Conservation (phyloP, 2,329 filamentous ascomycete genomes). For the Penicillium sp. region DNA sequence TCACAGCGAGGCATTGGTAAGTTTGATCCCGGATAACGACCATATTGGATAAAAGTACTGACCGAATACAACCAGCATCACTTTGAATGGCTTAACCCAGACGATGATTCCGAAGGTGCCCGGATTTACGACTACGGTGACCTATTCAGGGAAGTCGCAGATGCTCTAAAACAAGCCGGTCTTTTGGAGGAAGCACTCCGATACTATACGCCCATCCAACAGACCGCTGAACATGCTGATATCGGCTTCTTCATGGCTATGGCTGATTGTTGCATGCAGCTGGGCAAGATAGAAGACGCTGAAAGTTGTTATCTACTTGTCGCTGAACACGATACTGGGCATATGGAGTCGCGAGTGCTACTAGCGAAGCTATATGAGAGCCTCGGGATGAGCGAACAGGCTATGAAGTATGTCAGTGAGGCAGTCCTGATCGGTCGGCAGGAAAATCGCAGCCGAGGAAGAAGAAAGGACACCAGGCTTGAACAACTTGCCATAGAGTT, state of each 20-base stretch:
- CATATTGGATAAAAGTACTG: conserved; percentile 11
- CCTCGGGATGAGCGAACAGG: conserved; percentile 69
- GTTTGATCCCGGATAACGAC: conserved; percentile 24
- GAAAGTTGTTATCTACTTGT: conserved; percentile 75
- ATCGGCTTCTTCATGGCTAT: conserved; percentile 51
- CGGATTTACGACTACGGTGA: conserved; percentile 68
- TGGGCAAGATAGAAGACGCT: conserved; percentile 64
- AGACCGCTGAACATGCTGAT: conserved; percentile 48
- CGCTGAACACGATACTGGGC: conserved; percentile 67
- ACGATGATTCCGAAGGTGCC: conserved; percentile 51
- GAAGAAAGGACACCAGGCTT: conserved; percentile 38
- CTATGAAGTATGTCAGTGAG: conserved; percentile 73
- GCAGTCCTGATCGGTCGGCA: conserved; percentile 63
- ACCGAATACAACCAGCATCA: conserved; percentile 52
- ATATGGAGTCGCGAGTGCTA: conserved; percentile 73
- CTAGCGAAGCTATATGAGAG: conserved; percentile 83
- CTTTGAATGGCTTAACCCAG: conserved; percentile 67
- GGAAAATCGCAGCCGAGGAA: conserved; percentile 32
- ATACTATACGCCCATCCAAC: conserved; percentile 56
- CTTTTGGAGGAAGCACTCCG: conserved; percentile 55
- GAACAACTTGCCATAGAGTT: conserved; percentile 43
- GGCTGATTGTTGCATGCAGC: conserved; percentile 63
- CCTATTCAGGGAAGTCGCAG: conserved; percentile 71
- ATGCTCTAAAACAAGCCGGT: conserved; percentile 54
- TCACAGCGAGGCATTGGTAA: conserved; percentile 70